Evolutionary conservation across 2,329 filamentous ascomycete species (phyloP).

Genomic region (Aspergillus candidus): DNA sequence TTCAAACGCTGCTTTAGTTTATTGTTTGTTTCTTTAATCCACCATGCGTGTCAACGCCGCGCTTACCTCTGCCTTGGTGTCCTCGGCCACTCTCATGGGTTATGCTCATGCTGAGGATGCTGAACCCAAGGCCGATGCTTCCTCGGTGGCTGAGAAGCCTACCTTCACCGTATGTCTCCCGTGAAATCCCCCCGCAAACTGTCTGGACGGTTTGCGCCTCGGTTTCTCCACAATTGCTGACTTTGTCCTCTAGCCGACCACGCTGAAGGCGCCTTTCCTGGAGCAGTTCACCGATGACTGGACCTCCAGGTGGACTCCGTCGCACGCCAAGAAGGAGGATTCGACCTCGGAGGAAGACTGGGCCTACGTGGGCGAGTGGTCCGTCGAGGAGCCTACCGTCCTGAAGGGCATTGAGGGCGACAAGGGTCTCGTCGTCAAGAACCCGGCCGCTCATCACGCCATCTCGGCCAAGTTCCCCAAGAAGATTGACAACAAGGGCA

Average conservation of each 20-base stretch:
- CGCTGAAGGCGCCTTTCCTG: conserved; percentile 85
- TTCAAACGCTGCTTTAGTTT: conserved; percentile 15
- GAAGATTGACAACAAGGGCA: conserved; percentile 94
- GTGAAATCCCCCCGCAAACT: neutral
- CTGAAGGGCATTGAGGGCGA: conserved; percentile 91
- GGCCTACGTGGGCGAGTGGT: conserved; percentile 95
- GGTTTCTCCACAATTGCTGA: conserved; percentile 14
- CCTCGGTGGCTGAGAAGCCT: conserved; percentile 61
- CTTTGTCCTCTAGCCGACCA: conserved; percentile 60
- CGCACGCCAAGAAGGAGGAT: conserved; percentile 94
- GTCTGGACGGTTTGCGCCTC: neutral
- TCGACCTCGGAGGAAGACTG: conserved; percentile 78
- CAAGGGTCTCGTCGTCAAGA: conserved; percentile 97
- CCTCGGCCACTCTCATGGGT: conserved; percentile 61
- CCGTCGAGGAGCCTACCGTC: conserved; percentile 86
- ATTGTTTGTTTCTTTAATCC: conserved; percentile 25
- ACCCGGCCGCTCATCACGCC: conserved; percentile 94
- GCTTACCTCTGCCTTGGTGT: conserved; percentile 63
- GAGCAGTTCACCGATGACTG: conserved; percentile 98
- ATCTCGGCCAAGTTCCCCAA: conserved; percentile 98
- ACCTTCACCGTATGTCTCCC: conserved; percentile 73
- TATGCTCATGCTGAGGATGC: conserved; percentile 64
- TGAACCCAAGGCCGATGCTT: conserved; percentile 51
- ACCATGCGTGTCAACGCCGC: conserved; percentile 81
- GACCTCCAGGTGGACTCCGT: conserved; percentile 89